A percentile compares a stretch with the other conserved stretches of the same genome.
Conservation (phyloP, 192 early-diverging fungal species). For the Umbelopsis sp. region DNA sequence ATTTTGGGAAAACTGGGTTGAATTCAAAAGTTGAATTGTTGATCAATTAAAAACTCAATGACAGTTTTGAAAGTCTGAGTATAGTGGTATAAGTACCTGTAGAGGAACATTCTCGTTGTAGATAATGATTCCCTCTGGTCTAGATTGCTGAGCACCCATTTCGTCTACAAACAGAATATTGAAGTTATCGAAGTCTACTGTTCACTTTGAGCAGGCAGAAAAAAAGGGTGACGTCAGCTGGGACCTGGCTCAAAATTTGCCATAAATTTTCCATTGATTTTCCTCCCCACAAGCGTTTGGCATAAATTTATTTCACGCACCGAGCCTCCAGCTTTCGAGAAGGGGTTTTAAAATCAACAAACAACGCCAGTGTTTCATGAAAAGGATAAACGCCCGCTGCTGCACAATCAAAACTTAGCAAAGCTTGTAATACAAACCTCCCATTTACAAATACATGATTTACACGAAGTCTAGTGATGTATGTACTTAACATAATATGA, state of each 20-base stretch:
- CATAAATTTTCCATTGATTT: too few relatives aligned
- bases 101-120: slow-evolving; percentile 39
- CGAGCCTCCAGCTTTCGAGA: not conserved
- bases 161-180: not conserved
- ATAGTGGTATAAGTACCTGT: slow-evolving; percentile 23
- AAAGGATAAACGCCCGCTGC: not conserved
- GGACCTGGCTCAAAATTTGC: too few relatives aligned
- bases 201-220: not conserved
- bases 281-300: too few relatives aligned
- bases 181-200: too few relatives aligned
- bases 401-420: not conserved
- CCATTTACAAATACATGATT: too few relatives aligned
- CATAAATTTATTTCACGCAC: too few relatives aligned
- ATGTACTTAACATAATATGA: too few relatives aligned
- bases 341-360: not conserved
- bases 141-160: slow-evolving; percentile 40
- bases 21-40: not conserved
- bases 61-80: not conserved
- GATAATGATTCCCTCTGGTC: slow-evolving; percentile 33
- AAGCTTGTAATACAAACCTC: too few relatives aligned
- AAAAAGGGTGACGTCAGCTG: not conserved
- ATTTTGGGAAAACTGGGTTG: slow-evolving; percentile 33
- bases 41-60: not conserved
- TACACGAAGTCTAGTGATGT: too few relatives aligned
- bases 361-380: not conserved